These are phyloP conservation scores for Candida yuanshanica DNA, from an alignment of 805 yeast species.

Conservation along the genomic window DNA sequence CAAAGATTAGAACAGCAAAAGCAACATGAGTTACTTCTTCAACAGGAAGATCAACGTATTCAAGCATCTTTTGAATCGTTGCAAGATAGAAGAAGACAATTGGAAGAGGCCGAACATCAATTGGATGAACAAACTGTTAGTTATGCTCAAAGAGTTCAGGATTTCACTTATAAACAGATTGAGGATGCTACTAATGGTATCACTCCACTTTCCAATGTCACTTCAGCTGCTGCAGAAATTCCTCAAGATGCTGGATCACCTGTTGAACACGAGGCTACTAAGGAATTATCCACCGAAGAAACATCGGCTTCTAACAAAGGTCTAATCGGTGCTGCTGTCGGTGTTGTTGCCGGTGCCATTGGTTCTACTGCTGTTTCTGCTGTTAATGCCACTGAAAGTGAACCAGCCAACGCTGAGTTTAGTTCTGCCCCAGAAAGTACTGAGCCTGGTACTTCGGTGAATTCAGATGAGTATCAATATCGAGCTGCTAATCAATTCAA, in stretches of 20 bases:
- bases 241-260: constrained; percentile 8
- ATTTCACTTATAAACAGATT: constrained; percentile 34
- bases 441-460: constrained; percentile 22
- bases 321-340: constrained; percentile 21
- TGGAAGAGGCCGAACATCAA: constrained; percentile 35
- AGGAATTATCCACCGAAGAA: constrained; percentile 19
- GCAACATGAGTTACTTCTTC: constrained; percentile 30
- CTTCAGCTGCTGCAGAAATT: constrained; percentile 12
- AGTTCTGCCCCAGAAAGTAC: constrained; percentile 18
- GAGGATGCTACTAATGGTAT: constrained; percentile 25
- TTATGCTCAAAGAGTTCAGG: constrained; percentile 34
- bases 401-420: constrained; percentile 23
- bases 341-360: constrained; percentile 25
- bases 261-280: constrained; percentile 22
- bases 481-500: constrained; percentile 15
- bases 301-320: constrained; percentile 11
- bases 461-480: constrained; percentile 22
- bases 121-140: constrained; percentile 31
- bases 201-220: not conserved
- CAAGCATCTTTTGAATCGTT: constrained; percentile 30
- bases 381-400: constrained; percentile 26
- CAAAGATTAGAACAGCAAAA: constrained; percentile 29
- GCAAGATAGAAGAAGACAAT: constrained; percentile 30
- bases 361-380: constrained; percentile 23
- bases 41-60: constrained; percentile 32